A percentile compares a stretch with the other conserved stretches of the same genome.
Evolutionary conservation across 1,284 basidiomycete genomes (phyloP).

Genomic region (Polyporus tsugae): DNA sequence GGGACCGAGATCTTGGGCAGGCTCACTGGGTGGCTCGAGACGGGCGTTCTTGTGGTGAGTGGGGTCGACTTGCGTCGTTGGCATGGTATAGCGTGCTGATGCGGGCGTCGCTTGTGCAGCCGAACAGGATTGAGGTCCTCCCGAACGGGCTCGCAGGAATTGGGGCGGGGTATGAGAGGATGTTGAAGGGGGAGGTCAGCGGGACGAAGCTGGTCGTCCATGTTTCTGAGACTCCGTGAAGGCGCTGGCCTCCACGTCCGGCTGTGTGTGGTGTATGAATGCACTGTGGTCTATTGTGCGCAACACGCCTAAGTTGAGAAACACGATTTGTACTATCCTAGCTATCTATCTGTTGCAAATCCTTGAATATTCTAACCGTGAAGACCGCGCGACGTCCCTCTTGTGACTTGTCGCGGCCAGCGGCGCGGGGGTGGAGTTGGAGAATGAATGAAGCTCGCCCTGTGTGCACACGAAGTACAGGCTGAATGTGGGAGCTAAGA

Average conservation of each 20-base stretch:
- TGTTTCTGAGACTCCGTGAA: conserved; percentile 49
- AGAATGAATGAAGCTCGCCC: too few species aligned
- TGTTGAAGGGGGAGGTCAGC: conserved; percentile 52
- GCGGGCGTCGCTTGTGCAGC: conserved; percentile 19
- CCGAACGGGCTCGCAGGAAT: conserved; percentile 55
- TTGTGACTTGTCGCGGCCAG: too few species aligned
- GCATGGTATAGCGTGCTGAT: background rate
- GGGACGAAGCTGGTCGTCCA: conserved; percentile 57
- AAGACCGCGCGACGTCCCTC: too few species aligned
- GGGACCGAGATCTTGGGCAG: conserved; percentile 12
- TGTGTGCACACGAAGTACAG: too few species aligned
- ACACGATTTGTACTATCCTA: too few species aligned
- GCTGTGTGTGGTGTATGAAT: too few species aligned
- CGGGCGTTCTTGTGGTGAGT: background rate
- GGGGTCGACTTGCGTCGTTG: background rate
- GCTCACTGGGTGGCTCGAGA: conserved; percentile 3
- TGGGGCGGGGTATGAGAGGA: conserved; percentile 47
- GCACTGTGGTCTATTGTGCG: too few species aligned
- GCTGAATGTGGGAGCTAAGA: too few species aligned
- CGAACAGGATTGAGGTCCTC: conserved; percentile 49
- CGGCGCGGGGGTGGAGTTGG: too few species aligned
- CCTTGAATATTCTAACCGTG: too few species aligned
- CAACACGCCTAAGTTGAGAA: too few species aligned
- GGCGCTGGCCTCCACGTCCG: background rate
- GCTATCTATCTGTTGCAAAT: too few species aligned